Base-by-base conservation (phyloP, 148 eudicot genomes). In the Amaranthus palmeri region DNA sequence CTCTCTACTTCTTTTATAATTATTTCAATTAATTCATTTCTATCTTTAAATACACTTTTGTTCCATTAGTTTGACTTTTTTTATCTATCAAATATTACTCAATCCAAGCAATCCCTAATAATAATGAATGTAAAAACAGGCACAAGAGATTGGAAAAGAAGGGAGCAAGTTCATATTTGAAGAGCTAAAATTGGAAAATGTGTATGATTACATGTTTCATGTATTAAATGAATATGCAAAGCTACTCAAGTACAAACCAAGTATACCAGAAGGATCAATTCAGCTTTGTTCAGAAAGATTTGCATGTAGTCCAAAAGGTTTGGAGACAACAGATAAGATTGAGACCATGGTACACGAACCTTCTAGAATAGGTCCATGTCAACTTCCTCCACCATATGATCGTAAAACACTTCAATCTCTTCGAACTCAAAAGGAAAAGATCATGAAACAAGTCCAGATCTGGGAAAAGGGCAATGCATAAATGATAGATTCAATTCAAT, bases 201-300 rank as follows among this genome's bases (percentile, higher is more conserved):
- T 89, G 8, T 89, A 89, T 41, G 91, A 89, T 62, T 89, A 89
- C 78, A 85, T 83, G 87, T 87, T 82, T 46, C 95, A 89, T 72
- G 71, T 89, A 15, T 67, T 89, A 11, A 14, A 65, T 25, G 86
- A 82, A 72, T 89, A 89, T 55, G 80, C 85, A 3, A 89, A 87
- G 78, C 74, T 89, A 62, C 54, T 89, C 12, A 84, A 36, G 52
- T 89, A 87, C 51, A 78, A 71, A 59, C 91, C 95, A 4, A 87
- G 77, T 2, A 56, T 87, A 0, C 89, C 89, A 0, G 61, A 74
- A 2, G 87, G 77, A 12, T 85, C 95, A 6, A 74, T 73, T 0
- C 85, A 89, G 73, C 60, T 86, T 10, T 87, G 92, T 67, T 84
- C 88, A 0, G 87, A 90, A 62, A 61, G 50, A 1, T 75, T 83